These are phyloP conservation scores for Diaporthe citrichinensis DNA, from an alignment of 2,329 filamentous ascomycete species.

Conservation along the genomic window DNA sequence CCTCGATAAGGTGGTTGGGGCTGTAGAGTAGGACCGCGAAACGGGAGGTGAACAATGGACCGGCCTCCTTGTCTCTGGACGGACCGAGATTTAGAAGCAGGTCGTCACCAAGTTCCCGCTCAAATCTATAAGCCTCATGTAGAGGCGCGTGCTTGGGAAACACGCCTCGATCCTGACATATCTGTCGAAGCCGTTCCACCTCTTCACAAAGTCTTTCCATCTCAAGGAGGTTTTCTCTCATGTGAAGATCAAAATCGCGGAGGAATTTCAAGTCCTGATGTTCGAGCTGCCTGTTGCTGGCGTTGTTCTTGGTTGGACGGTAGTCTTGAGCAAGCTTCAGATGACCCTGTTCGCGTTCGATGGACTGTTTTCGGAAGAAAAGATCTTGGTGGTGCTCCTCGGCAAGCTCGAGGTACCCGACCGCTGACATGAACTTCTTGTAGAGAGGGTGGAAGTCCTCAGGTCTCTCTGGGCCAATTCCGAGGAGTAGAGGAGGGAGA, in stretches of 20 bases:
- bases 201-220: conserved; percentile 53
- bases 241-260: conserved; percentile 55
- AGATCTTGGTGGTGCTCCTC: conserved; percentile 64
- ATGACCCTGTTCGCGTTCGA: conserved; percentile 54
- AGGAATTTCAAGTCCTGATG: conserved; percentile 61
- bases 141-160: conserved; percentile 60
- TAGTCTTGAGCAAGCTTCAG: conserved; percentile 33
- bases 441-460: conserved; percentile 63
- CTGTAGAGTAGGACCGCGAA: conserved; percentile 65
- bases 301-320: conserved; percentile 44
- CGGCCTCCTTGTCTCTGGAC: neutral
- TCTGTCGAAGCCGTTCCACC: conserved; percentile 53
- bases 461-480: conserved; percentile 47
- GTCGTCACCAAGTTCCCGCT: conserved; percentile 56
- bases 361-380: conserved; percentile 54
- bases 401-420: conserved; percentile 62
- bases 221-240: conserved; percentile 51
- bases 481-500: conserved; percentile 44
- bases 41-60: conserved; percentile 54
- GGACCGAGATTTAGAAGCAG: conserved; percentile 55
- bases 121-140: conserved; percentile 56
- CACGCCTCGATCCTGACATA: conserved; percentile 58
- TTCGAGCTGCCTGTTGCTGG: conserved; percentile 46
- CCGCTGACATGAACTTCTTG: conserved; percentile 57
- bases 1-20: conserved; percentile 59